phyloP scores from a whole-genome alignment of 768 basidiomycete species.

The Gyrodon lividus region DNA sequence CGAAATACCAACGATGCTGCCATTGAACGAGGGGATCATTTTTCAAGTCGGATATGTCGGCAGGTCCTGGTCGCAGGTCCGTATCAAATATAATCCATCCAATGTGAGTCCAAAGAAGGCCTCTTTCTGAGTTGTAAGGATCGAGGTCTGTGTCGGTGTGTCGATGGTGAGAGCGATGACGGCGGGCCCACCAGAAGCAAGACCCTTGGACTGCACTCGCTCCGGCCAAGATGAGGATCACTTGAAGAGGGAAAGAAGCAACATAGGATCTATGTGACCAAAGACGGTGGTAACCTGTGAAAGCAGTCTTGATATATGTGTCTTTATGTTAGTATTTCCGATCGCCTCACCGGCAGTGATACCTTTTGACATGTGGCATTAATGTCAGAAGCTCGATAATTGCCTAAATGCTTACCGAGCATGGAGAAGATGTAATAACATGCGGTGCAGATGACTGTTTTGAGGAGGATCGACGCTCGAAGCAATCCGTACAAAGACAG shows the following conservation, averaged over 20 bases:
- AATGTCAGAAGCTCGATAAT: conserved; percentile 10
- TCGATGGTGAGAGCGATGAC: conserved; percentile 81
- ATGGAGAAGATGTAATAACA: conserved; percentile 87
- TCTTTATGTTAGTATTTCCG: background rate
- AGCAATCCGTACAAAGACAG: conserved; percentile 70
- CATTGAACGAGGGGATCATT: conserved; percentile 69
- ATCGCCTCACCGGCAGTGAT: conserved; percentile 46
- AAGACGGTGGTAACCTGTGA: conserved; percentile 72
- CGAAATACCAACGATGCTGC: conserved; percentile 76
- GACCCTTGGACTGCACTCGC: conserved; percentile 85
- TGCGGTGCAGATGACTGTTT: conserved; percentile 61
- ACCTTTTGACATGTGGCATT: conserved; percentile 30
- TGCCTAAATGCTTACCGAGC: conserved; percentile 51
- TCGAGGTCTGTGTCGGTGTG: conserved; percentile 86
- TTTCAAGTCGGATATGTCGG: conserved; percentile 71
- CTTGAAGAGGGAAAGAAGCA: conserved; percentile 67
- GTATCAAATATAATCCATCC: conserved; percentile 87
- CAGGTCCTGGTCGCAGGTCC: conserved; percentile 63
- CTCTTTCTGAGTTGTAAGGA: conserved; percentile 79
- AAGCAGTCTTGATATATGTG: conserved; percentile 5
- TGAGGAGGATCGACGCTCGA: conserved; percentile 39
- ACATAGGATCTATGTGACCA: conserved; percentile 87
- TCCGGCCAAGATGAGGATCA: conserved; percentile 69
- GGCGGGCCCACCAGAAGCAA: conserved; percentile 84
- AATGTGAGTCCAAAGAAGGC: conserved; percentile 76